Conservation (phyloP, 441 rosid genomes). For the Adansonia gregorii region DNA sequence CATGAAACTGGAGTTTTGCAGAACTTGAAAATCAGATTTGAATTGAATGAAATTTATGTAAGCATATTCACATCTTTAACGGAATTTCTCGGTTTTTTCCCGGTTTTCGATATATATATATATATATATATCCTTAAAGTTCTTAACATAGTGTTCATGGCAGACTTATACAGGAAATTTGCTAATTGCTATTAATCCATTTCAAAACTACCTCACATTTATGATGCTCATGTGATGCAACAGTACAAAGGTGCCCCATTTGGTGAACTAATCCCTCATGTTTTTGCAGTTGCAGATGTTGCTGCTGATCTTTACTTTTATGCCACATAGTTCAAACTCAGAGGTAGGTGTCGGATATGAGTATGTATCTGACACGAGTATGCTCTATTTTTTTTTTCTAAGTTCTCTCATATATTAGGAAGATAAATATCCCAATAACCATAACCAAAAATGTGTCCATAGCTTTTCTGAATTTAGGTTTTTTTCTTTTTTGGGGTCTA, state of each 20-base stretch:
- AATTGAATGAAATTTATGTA: slow-evolving; percentile 93
- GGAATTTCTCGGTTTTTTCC: slow-evolving; percentile 39
- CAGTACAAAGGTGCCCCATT: slow-evolving; percentile 97
- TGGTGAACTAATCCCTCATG: slow-evolving; percentile 99
- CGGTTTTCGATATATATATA: slow-evolving; percentile 8
- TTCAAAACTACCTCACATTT: slow-evolving; percentile 94
- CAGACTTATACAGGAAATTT: slow-evolving; percentile 99
- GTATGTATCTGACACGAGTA: too few species aligned
- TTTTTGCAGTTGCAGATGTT: slow-evolving; percentile 97
- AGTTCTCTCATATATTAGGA: too few species aligned
- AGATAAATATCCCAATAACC: too few species aligned
- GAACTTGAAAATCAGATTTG: slow-evolving; percentile 84
- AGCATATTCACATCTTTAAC: slow-evolving; percentile 50
- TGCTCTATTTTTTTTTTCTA: too few species aligned
- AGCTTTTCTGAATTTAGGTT: not conserved
- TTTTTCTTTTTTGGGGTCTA: slow-evolving; percentile 9
- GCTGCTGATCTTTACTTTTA: slow-evolving; percentile 33
- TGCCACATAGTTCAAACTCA: not conserved
- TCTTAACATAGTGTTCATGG: slow-evolving; percentile 33
- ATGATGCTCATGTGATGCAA: slow-evolving; percentile 99
- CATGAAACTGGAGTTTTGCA: slow-evolving; percentile 97
- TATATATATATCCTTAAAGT: not conserved
- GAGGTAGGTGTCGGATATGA: too few species aligned
- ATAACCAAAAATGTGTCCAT: too few species aligned
- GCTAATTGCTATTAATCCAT: slow-evolving; percentile 96